Conservation (phyloP, 768 basidiomycete genomes). For the Macrocybe gigantea region DNA sequence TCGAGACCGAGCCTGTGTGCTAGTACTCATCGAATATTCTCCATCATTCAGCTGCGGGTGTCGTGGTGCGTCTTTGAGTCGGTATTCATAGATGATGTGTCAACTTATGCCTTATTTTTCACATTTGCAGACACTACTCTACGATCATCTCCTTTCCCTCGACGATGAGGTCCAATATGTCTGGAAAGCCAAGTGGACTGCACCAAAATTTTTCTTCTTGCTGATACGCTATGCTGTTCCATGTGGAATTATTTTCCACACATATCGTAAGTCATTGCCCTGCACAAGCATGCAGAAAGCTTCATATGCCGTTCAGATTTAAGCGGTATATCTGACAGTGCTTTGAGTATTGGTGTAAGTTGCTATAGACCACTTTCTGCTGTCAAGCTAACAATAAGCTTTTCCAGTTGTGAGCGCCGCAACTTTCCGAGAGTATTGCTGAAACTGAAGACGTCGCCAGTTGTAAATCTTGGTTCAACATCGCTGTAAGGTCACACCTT, state of each 20-base stretch:
- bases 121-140: constrained; percentile 25
- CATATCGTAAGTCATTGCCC: constrained; percentile 19
- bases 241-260: constrained; percentile 19
- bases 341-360: neutral
- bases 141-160: constrained; percentile 36
- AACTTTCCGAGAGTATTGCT: neutral
- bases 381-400: neutral
- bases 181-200: constrained; percentile 30
- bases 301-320: constrained; percentile 2
- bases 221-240: constrained; percentile 33
- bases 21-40: neutral
- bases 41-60: neutral
- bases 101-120: neutral
- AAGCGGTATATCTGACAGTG: neutral
- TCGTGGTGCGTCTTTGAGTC: neutral
- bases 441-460: neutral
- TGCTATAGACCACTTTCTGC: neutral
- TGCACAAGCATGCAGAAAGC: neutral
- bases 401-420: constrained; percentile 8
- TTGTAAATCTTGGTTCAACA: constrained; percentile 10
- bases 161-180: constrained; percentile 33
- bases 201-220: constrained; percentile 33
- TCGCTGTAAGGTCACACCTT: constrained; percentile 2
- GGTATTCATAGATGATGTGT: neutral
- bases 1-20: neutral